A percentile compares a stretch with the other conserved stretches of the same genome.
Conservation (phyloP, 352 stramenopile species). For the Globisporangium lucens region DNA sequence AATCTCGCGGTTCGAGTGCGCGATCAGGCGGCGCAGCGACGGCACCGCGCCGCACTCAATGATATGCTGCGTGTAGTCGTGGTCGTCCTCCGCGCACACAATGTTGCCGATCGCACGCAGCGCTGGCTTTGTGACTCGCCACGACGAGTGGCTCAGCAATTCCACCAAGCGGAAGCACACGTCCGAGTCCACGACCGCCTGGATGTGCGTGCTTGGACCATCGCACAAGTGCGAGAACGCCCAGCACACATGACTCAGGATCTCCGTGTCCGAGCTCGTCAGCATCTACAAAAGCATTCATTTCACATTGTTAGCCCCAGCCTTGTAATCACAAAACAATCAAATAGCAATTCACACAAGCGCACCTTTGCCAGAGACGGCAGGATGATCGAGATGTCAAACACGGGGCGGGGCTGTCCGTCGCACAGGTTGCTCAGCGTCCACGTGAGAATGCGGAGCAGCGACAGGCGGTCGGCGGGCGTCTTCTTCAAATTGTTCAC, state of each 20-base stretch:
- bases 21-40: slow-evolving; percentile 92
- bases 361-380: slow-evolving; percentile 72
- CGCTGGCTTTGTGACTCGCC: slow-evolving; percentile 96
- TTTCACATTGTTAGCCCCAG: background rate
- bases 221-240: slow-evolving; percentile 97
- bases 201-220: slow-evolving; percentile 95
- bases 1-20: slow-evolving; percentile 96
- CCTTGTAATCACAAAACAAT: background rate
- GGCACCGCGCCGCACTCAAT: slow-evolving; percentile 96
- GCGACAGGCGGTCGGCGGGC: slow-evolving; percentile 71
- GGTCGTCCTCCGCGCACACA: slow-evolving; percentile 96
- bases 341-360: background rate
- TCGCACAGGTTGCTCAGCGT: slow-evolving; percentile 93
- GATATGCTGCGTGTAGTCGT: slow-evolving; percentile 93
- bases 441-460: slow-evolving; percentile 91
- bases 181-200: slow-evolving; percentile 91
- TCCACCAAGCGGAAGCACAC: slow-evolving; percentile 92
- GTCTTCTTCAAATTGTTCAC: slow-evolving; percentile 90
- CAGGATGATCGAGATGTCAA: slow-evolving; percentile 89
- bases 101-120: slow-evolving; percentile 98
- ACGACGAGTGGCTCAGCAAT: slow-evolving; percentile 90
- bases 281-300: slow-evolving; percentile 79
- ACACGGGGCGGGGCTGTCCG: slow-evolving; percentile 83
- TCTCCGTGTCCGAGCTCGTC: slow-evolving; percentile 92
- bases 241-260: slow-evolving; percentile 94